phyloP scores from a whole-genome alignment of 164 flowering plant species.

The Nymphaea thermarum region DNA sequence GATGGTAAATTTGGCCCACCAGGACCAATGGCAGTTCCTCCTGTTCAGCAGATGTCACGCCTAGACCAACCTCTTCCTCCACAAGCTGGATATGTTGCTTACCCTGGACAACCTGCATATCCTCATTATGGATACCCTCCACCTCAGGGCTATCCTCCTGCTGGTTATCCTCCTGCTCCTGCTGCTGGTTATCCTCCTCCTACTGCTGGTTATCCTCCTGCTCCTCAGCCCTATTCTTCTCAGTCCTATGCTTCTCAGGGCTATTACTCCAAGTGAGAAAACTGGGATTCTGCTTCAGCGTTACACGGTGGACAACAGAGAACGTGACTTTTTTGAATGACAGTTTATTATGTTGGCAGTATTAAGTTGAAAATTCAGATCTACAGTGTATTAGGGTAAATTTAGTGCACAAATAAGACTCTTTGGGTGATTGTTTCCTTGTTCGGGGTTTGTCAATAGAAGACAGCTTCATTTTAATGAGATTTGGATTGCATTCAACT shows the following conservation, averaged over 20 bases:
- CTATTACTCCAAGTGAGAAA: background rate
- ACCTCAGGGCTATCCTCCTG: constrained; percentile 7
- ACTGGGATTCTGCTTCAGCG: background rate
- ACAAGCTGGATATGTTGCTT: constrained; percentile 28
- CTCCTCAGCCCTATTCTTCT: constrained; percentile 20
- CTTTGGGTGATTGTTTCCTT: too few species aligned
- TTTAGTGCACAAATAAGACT: too few species aligned
- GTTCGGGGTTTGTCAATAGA: too few species aligned
- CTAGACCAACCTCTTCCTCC: constrained; percentile 43
- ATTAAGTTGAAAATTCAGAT: too few species aligned
- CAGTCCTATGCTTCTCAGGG: constrained; percentile 10
- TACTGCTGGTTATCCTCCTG: background rate
- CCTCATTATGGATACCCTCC: constrained; percentile 10
- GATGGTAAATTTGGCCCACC: constrained; percentile 39
- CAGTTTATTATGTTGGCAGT: background rate
- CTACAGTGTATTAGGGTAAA: too few species aligned
- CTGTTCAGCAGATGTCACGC: constrained; percentile 57
- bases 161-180: constrained; percentile 29
- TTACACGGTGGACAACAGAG: background rate
- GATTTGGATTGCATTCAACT: too few species aligned
- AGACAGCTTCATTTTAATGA: too few species aligned
- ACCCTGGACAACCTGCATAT: constrained; percentile 3
- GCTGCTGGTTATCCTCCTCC: constrained; percentile 3
- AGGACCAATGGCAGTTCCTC: constrained; percentile 39
- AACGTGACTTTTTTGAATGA: background rate